Percentiles rank a stretch among this genome's conserved stretches.
Conservation (phyloP, 2,329 filamentous ascomycete genomes). For the Epichloe sp. region DNA sequence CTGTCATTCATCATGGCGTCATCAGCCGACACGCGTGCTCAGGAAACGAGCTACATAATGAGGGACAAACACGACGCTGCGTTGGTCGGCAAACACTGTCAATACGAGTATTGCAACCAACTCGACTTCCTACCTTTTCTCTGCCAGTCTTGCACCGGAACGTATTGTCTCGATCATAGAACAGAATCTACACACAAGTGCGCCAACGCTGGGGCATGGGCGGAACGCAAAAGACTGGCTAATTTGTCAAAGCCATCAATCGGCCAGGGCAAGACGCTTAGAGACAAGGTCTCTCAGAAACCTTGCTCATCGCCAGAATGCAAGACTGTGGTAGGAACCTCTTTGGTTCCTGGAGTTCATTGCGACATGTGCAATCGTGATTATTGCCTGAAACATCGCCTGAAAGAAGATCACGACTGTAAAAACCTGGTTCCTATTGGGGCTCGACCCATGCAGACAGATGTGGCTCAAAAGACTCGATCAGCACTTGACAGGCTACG, state of each 20-base stretch:
- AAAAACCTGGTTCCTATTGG: constrained; percentile 52
- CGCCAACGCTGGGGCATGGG: constrained; percentile 47
- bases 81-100: constrained; percentile 80
- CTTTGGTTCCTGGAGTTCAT: constrained; percentile 54
- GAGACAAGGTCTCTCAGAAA: constrained; percentile 44
- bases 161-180: constrained; percentile 89
- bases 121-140: constrained; percentile 93
- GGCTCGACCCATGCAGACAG: constrained; percentile 30
- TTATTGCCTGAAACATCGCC: constrained; percentile 67
- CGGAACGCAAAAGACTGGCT: constrained; percentile 40
- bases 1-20: constrained; percentile 35
- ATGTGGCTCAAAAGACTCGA: constrained; percentile 49
- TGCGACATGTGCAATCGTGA: constrained; percentile 58
- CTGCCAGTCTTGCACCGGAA: constrained; percentile 76
- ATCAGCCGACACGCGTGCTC: constrained; percentile 27
- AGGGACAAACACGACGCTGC: constrained; percentile 60
- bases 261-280: constrained; percentile 40
- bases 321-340: constrained; percentile 59
- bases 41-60: constrained; percentile 56
- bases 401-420: constrained; percentile 76
- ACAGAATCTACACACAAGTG: constrained; percentile 70
- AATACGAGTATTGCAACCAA: constrained; percentile 81
- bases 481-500: constrained; percentile 66
- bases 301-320: constrained; percentile 55
- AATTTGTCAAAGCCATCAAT: constrained; percentile 39